phyloP scores from a whole-genome alignment of 2,329 filamentous ascomycete species.

The Paramyrothecium sp. region DNA sequence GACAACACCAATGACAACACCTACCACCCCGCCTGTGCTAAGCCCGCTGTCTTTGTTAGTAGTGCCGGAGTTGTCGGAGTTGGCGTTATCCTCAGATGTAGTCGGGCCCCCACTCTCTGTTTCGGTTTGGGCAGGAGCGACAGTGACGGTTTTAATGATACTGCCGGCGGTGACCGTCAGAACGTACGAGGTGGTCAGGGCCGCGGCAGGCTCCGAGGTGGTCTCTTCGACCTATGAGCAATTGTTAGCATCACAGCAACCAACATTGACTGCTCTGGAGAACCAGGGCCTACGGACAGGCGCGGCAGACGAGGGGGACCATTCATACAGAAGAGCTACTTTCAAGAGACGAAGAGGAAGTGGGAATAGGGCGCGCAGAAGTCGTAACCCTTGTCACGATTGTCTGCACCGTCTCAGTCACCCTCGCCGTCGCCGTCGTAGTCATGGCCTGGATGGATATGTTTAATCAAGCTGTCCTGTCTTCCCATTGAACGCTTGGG shows the following conservation, averaged over 20 bases:
- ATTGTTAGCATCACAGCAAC: constrained; percentile 13
- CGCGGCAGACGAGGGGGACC: constrained; percentile 14
- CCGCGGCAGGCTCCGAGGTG: constrained; percentile 13
- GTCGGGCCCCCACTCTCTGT: constrained; percentile 9
- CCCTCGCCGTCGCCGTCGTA: constrained; percentile 24
- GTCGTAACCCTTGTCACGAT: constrained; percentile 18
- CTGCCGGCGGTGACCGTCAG: constrained; percentile 56
- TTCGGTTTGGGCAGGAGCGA: constrained; percentile 38
- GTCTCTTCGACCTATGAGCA: constrained; percentile 12
- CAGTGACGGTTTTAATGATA: constrained; percentile 53
- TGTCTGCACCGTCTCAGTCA: constrained; percentile 34
- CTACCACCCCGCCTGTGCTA: constrained; percentile 47
- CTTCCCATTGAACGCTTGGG: constrained; percentile 16
- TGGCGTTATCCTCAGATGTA: constrained; percentile 12
- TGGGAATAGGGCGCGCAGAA: constrained; percentile 20
- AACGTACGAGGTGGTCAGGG: constrained; percentile 33
- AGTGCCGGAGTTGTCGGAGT: constrained; percentile 3
- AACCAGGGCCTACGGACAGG: constrained; percentile 4
- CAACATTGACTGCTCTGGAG: neutral
- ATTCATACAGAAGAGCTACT: constrained; percentile 34
- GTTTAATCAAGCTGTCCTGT: constrained; percentile 22
- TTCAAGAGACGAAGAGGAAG: constrained; percentile 25
- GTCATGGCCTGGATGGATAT: constrained; percentile 23
- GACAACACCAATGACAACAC: constrained; percentile 52
- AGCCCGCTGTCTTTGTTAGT: constrained; percentile 25